Evolutionary conservation across 2,329 filamentous ascomycete species (phyloP).

Genomic region (Huntiella moniliformis): DNA sequence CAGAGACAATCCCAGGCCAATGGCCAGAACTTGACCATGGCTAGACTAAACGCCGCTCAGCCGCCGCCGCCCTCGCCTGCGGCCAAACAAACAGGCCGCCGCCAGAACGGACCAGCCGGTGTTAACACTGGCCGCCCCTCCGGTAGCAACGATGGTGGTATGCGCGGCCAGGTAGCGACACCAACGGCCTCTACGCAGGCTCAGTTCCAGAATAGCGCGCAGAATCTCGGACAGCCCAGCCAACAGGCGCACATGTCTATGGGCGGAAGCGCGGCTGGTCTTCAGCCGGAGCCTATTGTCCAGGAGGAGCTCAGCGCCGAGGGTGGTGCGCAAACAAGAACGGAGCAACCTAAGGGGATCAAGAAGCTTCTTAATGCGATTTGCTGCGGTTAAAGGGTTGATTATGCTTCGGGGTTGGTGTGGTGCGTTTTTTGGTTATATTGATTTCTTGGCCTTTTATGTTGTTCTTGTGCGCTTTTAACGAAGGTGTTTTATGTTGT

Average conservation of each 20-base stretch:
- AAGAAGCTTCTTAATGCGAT: slow-evolving; percentile 86
- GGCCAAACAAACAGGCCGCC: slow-evolving; percentile 61
- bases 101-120: slow-evolving; percentile 57
- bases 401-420: background rate
- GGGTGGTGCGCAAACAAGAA: background rate
- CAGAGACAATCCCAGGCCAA: slow-evolving; percentile 45
- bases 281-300: slow-evolving; percentile 40
- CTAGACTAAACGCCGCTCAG: slow-evolving; percentile 88
- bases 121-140: slow-evolving; percentile 59
- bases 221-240: slow-evolving; percentile 53
- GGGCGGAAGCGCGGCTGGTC: slow-evolving; percentile 22
- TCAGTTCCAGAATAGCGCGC: slow-evolving; percentile 89
- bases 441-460: slow-evolving; percentile 7
- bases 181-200: slow-evolving; percentile 84
- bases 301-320: slow-evolving; percentile 27
- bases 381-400: slow-evolving; percentile 55
- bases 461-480: slow-evolving; percentile 17
- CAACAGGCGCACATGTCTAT: slow-evolving; percentile 38
- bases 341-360: slow-evolving; percentile 45
- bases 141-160: slow-evolving; percentile 40
- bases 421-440: too few relatives aligned
- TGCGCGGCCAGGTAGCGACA: slow-evolving; percentile 55
- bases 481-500: background rate
- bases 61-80: slow-evolving; percentile 73
- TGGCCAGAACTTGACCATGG: slow-evolving; percentile 53